Evolutionary conservation across 2,329 filamentous ascomycete genomes (phyloP).

Genomic region (Botryotinia globosa): DNA sequence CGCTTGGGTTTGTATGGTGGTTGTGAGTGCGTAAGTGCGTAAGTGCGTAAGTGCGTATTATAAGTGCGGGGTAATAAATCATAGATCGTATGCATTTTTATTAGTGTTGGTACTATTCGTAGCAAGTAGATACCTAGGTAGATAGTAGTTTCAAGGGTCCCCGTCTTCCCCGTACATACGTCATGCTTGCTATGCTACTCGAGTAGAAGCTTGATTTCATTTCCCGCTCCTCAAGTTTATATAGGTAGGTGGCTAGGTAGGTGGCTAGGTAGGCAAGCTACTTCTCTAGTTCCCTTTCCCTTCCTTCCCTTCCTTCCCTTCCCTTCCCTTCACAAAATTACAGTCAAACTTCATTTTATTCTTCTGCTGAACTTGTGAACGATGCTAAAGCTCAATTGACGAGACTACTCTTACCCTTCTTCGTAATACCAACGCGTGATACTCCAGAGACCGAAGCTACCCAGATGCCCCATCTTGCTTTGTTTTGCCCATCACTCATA

Average conservation of each 20-base stretch:
- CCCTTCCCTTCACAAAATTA: background rate
- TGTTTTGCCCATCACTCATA: background rate
- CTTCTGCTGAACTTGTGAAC: background rate
- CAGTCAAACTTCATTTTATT: background rate
- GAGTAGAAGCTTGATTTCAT: conserved; percentile 4
- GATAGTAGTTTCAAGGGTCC: background rate
- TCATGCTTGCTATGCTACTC: conserved; percentile 7
- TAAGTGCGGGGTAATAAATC: conserved; percentile 4
- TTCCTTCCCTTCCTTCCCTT: background rate
- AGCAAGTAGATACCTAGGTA: no score
- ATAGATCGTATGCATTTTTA: background rate
- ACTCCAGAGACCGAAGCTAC: background rate
- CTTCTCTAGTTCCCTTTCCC: background rate
- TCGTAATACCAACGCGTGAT: background rate
- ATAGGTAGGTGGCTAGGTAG: background rate
- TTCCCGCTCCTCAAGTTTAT: background rate
- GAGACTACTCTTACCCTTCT: background rate
- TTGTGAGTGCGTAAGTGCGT: background rate
- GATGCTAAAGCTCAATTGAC: background rate
- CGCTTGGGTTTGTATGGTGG: background rate
- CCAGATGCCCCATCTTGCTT: background rate
- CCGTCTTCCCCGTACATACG: background rate
- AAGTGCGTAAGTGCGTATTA: conserved; percentile 1
- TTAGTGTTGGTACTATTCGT: background rate
- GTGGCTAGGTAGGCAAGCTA: background rate